Conservation (phyloP, 345 rosid species). For the Melaleuca alternifolia region DNA sequence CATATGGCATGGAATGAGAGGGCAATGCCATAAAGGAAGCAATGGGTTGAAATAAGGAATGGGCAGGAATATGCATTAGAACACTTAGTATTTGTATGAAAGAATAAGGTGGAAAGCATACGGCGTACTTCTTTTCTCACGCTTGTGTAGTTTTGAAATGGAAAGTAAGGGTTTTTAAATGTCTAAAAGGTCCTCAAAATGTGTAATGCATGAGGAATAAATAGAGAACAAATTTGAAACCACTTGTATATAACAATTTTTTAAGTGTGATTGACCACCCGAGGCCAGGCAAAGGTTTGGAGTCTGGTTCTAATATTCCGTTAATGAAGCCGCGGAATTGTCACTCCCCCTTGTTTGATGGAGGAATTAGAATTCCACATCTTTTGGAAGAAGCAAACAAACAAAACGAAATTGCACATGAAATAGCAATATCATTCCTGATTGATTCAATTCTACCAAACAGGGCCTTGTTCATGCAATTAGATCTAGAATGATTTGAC, state of each 20-base stretch:
- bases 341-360: neutral
- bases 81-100: neutral
- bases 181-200: no score
- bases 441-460: neutral
- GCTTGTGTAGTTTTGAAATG: neutral
- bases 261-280: no score
- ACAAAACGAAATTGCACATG: neutral
- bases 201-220: no score
- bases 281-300: no score
- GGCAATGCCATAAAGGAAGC: neutral
- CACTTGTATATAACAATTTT: no score
- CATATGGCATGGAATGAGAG: neutral
- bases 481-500: no score
- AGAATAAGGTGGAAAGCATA: neutral
- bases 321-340: neutral
- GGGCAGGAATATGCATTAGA: neutral
- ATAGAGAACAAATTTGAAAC: no score
- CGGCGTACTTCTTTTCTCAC: neutral
- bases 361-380: neutral
- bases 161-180: no score
- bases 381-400: neutral
- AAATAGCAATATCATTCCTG: neutral
- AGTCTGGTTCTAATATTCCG: no score
- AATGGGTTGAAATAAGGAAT: neutral
- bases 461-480: neutral